phyloP scores from a whole-genome alignment of 2,329 filamentous ascomycete species.

The Eutypa lata region DNA sequence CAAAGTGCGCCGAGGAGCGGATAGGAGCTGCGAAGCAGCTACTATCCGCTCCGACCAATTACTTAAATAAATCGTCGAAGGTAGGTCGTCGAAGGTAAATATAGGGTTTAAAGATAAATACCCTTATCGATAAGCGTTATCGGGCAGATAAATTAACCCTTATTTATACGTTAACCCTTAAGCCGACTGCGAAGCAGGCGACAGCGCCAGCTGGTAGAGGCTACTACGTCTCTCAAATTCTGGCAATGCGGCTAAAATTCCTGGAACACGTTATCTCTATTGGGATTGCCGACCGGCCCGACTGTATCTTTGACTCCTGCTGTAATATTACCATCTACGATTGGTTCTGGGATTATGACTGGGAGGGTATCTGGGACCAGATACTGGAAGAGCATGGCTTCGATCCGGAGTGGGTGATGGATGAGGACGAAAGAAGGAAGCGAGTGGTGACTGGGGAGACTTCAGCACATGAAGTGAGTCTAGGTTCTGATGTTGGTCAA shows the following conservation, averaged over 20 bases:
- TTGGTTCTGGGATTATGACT: neutral
- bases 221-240: neutral
- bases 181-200: too few species aligned
- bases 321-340: neutral
- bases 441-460: constrained; percentile 8
- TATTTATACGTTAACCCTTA: too few species aligned
- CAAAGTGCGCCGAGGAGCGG: too few species aligned
- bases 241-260: neutral
- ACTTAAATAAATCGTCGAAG: too few species aligned
- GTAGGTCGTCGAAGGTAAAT: too few species aligned
- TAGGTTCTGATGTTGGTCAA: constrained; percentile 3
- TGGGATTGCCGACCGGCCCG: constrained; percentile 7
- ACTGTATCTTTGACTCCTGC: constrained; percentile 10
- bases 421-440: constrained; percentile 11
- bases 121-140: too few species aligned
- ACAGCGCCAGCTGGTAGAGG: too few species aligned
- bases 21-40: too few species aligned
- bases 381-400: constrained; percentile 13
- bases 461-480: constrained; percentile 15
- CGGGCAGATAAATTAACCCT: too few species aligned
- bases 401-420: constrained; percentile 12
- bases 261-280: constrained; percentile 9
- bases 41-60: too few species aligned
- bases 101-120: too few species aligned
- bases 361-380: constrained; percentile 7